Conservation (phyloP, 1,284 basidiomycete species). For the Moesziomyces parantarcticus region DNA sequence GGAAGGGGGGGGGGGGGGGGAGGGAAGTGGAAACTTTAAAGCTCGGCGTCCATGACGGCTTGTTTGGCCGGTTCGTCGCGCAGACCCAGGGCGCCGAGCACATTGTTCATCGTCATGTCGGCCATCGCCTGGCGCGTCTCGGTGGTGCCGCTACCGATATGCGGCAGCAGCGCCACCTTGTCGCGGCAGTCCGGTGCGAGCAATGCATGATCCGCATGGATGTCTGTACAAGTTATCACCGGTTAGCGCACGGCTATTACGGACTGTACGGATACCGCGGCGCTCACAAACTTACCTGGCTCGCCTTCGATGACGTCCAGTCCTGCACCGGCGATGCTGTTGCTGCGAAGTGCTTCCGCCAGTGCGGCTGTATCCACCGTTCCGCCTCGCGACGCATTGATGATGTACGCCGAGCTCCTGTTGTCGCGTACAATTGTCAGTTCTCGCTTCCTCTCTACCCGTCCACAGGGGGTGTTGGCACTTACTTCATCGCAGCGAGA, state of each 20-base stretch:
- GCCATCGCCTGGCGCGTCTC: constrained; percentile 88
- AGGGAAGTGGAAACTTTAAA: constrained; percentile 22
- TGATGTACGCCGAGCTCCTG: constrained; percentile 47
- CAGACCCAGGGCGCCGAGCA: constrained; percentile 52
- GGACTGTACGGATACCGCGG: constrained; percentile 11
- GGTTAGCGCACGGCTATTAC: constrained; percentile 7
- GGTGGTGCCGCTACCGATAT: constrained; percentile 87
- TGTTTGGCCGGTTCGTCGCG: constrained; percentile 30
- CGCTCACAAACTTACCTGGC: constrained; percentile 70
- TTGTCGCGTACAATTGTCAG: background rate
- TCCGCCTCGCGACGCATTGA: constrained; percentile 70
- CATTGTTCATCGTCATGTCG: constrained; percentile 49
- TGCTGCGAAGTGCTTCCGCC: constrained; percentile 78
- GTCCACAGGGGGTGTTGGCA: background rate
- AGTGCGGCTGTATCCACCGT: constrained; percentile 86
- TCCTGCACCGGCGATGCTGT: constrained; percentile 88
- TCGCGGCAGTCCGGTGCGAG: constrained; percentile 69
- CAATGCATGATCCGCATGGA: constrained; percentile 80
- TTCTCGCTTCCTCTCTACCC: background rate
- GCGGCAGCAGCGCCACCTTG: constrained; percentile 84
- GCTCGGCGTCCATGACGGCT: constrained; percentile 47
- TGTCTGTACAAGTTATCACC: constrained; percentile 64
- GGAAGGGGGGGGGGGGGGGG: background rate
- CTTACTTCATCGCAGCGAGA: constrained; percentile 84
- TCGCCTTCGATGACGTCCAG: constrained; percentile 94